These are phyloP conservation scores for Furculomyces boomerangus DNA, from an alignment of 371 early-diverging fungal genomes.

Conservation along the genomic window DNA sequence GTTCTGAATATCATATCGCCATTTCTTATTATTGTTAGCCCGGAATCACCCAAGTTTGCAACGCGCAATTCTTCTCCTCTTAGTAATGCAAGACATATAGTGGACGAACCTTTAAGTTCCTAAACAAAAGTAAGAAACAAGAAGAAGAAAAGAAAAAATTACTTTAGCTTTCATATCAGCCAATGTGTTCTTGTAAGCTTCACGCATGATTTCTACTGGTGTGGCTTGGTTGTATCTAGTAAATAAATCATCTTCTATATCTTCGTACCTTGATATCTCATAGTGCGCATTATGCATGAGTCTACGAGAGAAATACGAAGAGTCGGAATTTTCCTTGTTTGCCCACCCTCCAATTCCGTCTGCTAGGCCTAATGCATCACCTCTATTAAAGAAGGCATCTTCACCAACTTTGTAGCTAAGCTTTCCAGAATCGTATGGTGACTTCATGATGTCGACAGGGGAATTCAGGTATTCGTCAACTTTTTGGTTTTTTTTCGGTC, in stretches of 20 bases:
- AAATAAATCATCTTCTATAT: conserved; percentile 44
- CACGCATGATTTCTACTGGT: conserved; percentile 56
- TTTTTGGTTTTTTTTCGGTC: too few species aligned
- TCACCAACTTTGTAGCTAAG: conserved; percentile 63
- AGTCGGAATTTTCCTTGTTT: conserved; percentile 39
- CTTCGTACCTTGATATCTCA: conserved; percentile 71
- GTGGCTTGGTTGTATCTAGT: conserved; percentile 49
- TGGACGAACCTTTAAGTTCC: conserved; percentile 67
- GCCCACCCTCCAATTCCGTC: conserved; percentile 76
- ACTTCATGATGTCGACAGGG: too few species aligned
- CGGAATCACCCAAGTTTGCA: conserved; percentile 89
- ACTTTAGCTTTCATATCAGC: conserved; percentile 32
- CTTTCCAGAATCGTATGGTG: too few species aligned
- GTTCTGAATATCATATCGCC: conserved; percentile 75
- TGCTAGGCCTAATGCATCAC: conserved; percentile 63
- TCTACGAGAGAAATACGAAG: conserved; percentile 71
- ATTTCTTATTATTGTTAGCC: conserved; percentile 67
- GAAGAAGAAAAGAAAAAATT: neutral
- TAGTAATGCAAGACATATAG: conserved; percentile 71
- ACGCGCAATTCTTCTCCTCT: conserved; percentile 79
- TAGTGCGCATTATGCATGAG: conserved; percentile 78
- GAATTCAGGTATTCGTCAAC: too few species aligned
- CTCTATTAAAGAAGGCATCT: conserved; percentile 56
- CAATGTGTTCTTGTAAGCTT: conserved; percentile 55
- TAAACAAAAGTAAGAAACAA: neutral